Evolutionary conservation across 2,329 filamentous ascomycete species (phyloP).

Genomic region (Colletotrichum sansevieriae): DNA sequence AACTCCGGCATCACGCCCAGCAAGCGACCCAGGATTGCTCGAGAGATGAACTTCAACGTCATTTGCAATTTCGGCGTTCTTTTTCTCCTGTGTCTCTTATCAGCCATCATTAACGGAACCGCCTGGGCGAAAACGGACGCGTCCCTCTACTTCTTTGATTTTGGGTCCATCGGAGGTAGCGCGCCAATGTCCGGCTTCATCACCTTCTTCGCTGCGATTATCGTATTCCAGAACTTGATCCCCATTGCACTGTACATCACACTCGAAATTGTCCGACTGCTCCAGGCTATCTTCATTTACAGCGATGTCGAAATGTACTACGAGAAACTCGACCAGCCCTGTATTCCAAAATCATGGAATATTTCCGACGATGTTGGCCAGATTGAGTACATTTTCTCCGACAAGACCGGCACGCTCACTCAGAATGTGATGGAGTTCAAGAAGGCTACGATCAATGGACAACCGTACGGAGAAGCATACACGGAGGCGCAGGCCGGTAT

Average conservation of each 20-base stretch:
- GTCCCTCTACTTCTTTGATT: constrained; percentile 87
- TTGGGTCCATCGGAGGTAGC: constrained; percentile 81
- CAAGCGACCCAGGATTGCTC: constrained; percentile 91
- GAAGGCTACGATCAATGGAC: constrained; percentile 96
- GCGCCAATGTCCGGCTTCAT: constrained; percentile 89
- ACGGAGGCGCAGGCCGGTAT: constrained; percentile 97
- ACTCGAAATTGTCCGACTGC: constrained; percentile 91
- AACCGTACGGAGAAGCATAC: constrained; percentile 96
- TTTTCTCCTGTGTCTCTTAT: constrained; percentile 88
- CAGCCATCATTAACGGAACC: constrained; percentile 86
- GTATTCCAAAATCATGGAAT: constrained; percentile 98
- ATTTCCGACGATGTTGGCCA: constrained; percentile 98
- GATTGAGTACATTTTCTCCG: constrained; percentile 98
- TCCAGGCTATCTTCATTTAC: constrained; percentile 97
- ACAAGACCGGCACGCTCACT: constrained; percentile 91
- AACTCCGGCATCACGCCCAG: constrained; percentile 96
- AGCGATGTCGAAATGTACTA: constrained; percentile 98
- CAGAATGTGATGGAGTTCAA: constrained; percentile 99
- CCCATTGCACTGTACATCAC: constrained; percentile 98
- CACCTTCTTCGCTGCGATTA: constrained; percentile 95
- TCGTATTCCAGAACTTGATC: constrained; percentile 98
- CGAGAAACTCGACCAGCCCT: constrained; percentile 91
- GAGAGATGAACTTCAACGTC: constrained; percentile 97
- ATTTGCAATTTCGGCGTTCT: constrained; percentile 95
- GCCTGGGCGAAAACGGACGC: constrained; percentile 82